phyloP scores from a whole-genome alignment of 2,329 filamentous ascomycete genomes.

The Trichophyton simii region DNA sequence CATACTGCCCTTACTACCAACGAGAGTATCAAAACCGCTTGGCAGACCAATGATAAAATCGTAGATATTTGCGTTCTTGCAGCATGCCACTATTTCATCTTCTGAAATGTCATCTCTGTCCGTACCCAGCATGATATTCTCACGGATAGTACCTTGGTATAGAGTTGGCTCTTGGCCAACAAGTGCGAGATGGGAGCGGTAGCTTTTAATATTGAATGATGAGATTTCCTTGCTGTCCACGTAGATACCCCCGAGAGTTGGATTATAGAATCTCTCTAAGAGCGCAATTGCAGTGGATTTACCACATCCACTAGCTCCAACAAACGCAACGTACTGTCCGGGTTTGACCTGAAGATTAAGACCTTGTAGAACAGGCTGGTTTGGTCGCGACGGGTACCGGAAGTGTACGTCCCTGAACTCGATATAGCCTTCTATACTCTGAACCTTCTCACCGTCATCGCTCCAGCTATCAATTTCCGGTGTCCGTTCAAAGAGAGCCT shows the following conservation, averaged over 20 bases:
- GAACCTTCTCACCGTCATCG: constrained; percentile 28
- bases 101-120: constrained; percentile 56
- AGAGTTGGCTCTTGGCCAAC: constrained; percentile 76
- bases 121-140: constrained; percentile 77
- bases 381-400: constrained; percentile 78
- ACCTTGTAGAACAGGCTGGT: constrained; percentile 77
- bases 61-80: constrained; percentile 82
- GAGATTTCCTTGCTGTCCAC: constrained; percentile 79
- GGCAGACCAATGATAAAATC: constrained; percentile 49
- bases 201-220: constrained; percentile 68
- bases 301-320: constrained; percentile 83
- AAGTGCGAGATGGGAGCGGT: constrained; percentile 68
- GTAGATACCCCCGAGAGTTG: constrained; percentile 62
- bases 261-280: constrained; percentile 89
- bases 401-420: constrained; percentile 91
- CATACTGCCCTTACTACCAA: not conserved
- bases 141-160: constrained; percentile 79
- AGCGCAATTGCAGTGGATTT: constrained; percentile 89
- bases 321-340: constrained; percentile 52
- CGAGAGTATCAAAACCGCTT: not conserved
- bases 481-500: constrained; percentile 67
- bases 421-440: constrained; percentile 59
- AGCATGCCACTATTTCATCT: constrained; percentile 60
- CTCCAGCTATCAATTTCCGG: not conserved
- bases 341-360: constrained; percentile 45